A percentile compares a stretch with the other conserved stretches of the same genome.
Evolutionary conservation across 495 filamentous ascomycete genomes (phyloP).

Genomic region (Talaromyces nanjingensis): DNA sequence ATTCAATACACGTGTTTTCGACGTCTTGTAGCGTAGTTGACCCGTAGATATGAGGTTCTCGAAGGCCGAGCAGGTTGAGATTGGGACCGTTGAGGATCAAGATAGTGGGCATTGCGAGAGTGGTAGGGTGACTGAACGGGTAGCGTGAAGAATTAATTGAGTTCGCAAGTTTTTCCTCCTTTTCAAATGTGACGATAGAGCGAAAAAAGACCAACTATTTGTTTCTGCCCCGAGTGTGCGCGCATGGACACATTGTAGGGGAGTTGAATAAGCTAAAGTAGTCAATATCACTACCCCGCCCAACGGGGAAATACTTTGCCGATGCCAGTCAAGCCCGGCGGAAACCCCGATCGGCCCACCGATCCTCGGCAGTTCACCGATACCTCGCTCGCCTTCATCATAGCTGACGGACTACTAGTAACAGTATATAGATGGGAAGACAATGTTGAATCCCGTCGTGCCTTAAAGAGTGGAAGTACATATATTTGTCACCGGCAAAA

Average conservation of each 20-base stretch:
- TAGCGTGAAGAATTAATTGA: not conserved
- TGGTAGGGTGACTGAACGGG: not conserved
- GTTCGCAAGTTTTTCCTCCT: not conserved
- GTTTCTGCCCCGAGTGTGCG: not conserved
- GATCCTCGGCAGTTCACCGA: constrained; percentile 49
- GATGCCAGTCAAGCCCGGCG: not conserved
- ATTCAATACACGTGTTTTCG: constrained; percentile 23
- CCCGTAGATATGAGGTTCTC: constrained; percentile 56
- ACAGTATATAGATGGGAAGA: not conserved
- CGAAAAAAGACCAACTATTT: not conserved
- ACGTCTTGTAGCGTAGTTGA: constrained; percentile 48
- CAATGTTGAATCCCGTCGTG: not conserved
- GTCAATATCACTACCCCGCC: not conserved
- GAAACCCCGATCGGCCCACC: constrained; percentile 28
- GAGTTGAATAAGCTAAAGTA: not conserved
- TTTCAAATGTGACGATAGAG: not conserved
- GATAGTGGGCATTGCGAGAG: constrained; percentile 29
- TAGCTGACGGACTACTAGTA: constrained; percentile 13
- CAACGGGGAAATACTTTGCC: constrained; percentile 2
- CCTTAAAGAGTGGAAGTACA: not conserved
- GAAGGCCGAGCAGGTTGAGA: constrained; percentile 59
- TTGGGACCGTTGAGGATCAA: constrained; percentile 64
- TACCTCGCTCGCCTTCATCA: constrained; percentile 4
- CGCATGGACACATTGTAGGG: not conserved
- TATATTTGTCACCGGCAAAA: not conserved